phyloP scores from a whole-genome alignment of 768 basidiomycete species.

The Auriscalpium microsporum region DNA sequence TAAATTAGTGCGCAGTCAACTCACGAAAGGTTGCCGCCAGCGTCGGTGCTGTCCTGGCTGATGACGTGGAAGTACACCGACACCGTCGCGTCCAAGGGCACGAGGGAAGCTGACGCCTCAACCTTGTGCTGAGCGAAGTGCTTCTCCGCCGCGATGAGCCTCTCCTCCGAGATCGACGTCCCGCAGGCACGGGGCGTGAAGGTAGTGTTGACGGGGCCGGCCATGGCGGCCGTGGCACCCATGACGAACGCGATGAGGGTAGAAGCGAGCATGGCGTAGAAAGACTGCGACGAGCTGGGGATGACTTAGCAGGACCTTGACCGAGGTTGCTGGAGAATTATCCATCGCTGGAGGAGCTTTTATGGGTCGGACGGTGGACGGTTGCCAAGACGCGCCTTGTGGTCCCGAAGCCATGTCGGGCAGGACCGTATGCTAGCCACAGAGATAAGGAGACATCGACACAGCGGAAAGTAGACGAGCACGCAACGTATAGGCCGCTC shows the following conservation, averaged over 20 bases:
- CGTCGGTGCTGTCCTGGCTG: constrained; percentile 27
- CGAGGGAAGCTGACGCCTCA: constrained; percentile 1
- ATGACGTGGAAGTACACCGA: constrained; percentile 40
- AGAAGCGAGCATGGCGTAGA: constrained; percentile 5
- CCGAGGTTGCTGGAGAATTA: neutral
- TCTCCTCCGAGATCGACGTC: constrained; percentile 24
- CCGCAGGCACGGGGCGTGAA: neutral
- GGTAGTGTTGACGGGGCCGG: constrained; percentile 20
- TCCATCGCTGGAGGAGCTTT: too few species aligned
- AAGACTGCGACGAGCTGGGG: neutral
- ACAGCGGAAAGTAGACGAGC: too few species aligned
- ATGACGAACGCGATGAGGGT: constrained; percentile 23
- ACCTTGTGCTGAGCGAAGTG: constrained; percentile 36
- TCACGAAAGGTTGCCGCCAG: neutral
- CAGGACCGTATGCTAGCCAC: too few species aligned
- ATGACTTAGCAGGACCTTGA: neutral
- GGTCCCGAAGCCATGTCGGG: too few species aligned
- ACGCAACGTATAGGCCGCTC: too few species aligned
- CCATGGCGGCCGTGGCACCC: constrained; percentile 20
- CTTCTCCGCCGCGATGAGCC: constrained; percentile 29
- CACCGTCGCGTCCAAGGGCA: constrained; percentile 17
- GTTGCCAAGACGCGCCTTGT: too few species aligned
- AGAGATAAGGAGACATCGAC: too few species aligned
- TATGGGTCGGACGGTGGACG: too few species aligned
- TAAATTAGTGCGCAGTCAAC: neutral